These are phyloP conservation scores for Russula foetens DNA, from an alignment of 768 basidiomycete genomes.

Conservation along the genomic window DNA sequence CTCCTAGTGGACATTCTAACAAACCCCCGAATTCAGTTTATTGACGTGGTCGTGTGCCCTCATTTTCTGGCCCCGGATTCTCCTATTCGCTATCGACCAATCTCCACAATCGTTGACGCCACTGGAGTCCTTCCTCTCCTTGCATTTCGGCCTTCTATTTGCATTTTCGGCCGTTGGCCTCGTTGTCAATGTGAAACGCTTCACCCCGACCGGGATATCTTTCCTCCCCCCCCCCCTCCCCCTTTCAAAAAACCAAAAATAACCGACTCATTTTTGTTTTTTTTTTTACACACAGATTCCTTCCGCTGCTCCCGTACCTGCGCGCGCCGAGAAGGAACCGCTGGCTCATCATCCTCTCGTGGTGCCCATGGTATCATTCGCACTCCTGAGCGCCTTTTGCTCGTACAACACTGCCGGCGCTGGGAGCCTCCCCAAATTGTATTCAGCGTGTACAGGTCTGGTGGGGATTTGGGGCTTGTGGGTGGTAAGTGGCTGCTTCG, in stretches of 20 bases:
- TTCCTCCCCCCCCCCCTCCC: too few species aligned
- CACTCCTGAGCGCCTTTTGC: slow-evolving; percentile 47
- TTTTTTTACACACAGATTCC: slow-evolving; percentile 35
- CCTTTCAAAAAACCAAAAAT: not conserved
- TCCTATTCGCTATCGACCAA: slow-evolving; percentile 46
- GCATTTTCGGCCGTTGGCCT: slow-evolving; percentile 46
- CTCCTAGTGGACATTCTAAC: not conserved
- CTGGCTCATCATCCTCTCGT: slow-evolving; percentile 62
- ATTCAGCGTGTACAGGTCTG: slow-evolving; percentile 40
- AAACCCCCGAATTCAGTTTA: slow-evolving; percentile 17
- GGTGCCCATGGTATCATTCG: slow-evolving; percentile 47
- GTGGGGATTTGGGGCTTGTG: slow-evolving; percentile 65
- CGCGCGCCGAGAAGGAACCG: slow-evolving; percentile 20
- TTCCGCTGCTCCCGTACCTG: slow-evolving; percentile 29
- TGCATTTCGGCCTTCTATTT: slow-evolving; percentile 59
- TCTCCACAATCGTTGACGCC: slow-evolving; percentile 49
- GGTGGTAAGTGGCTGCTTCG: slow-evolving; percentile 43
- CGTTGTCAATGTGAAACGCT: slow-evolving; percentile 45
- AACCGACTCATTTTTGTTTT: too few species aligned
- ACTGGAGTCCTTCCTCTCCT: slow-evolving; percentile 60
- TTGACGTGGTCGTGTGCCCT: slow-evolving; percentile 23
- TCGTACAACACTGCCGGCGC: slow-evolving; percentile 56
- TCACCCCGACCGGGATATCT: not conserved
- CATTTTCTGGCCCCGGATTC: slow-evolving; percentile 49
- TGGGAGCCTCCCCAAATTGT: slow-evolving; percentile 46